These are phyloP conservation scores for Lactarius akahatsu DNA, from an alignment of 768 basidiomycete species.

Conservation along the genomic window DNA sequence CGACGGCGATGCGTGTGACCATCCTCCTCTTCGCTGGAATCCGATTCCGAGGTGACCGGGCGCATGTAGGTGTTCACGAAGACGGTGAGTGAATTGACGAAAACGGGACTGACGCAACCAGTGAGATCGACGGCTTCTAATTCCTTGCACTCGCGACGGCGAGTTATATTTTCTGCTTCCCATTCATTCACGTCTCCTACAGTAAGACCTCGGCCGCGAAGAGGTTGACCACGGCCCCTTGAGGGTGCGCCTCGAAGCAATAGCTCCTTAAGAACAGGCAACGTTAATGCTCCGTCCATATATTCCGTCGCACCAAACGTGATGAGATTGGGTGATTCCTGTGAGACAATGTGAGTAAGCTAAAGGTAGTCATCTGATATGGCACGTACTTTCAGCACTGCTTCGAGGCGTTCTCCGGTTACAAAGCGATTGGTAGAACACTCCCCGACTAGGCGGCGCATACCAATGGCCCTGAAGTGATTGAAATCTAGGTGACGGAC, in stretches of 20 bases:
- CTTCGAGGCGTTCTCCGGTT: constrained; percentile 80
- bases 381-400: constrained; percentile 65
- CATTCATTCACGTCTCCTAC: constrained; percentile 51
- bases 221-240: constrained; percentile 64
- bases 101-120: constrained; percentile 90
- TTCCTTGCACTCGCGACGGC: constrained; percentile 52
- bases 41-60: constrained; percentile 43
- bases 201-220: constrained; percentile 58
- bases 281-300: constrained; percentile 90
- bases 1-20: constrained; percentile 27
- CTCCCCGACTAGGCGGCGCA: constrained; percentile 90
- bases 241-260: constrained; percentile 81
- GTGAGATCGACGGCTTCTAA: constrained; percentile 91
- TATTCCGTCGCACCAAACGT: constrained; percentile 98
- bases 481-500: constrained; percentile 91
- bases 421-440: constrained; percentile 89
- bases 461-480: constrained; percentile 95
- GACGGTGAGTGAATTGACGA: constrained; percentile 80
- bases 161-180: constrained; percentile 77
- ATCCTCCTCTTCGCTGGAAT: constrained; percentile 44
- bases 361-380: not conserved
- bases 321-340: constrained; percentile 87
- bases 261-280: constrained; percentile 83
- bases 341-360: constrained; percentile 15
- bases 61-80: constrained; percentile 71